Evolutionary conservation across 2,329 filamentous ascomycete species (phyloP).

Genomic region (Furcasterigmium furcatum): DNA sequence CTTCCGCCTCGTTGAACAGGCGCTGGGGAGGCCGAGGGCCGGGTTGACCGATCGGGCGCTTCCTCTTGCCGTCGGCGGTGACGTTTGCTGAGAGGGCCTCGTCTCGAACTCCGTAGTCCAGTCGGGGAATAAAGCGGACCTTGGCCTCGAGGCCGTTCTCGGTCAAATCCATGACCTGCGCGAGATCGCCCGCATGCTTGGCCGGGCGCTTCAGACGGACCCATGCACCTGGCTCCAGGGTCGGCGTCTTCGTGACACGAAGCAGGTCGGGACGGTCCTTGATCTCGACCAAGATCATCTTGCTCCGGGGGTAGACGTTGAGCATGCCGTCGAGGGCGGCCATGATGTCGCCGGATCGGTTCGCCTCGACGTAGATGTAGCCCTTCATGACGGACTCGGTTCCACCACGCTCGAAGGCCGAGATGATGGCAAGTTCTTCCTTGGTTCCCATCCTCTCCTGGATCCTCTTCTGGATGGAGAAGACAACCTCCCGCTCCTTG

Average conservation of each 20-base stretch:
- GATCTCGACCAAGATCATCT: constrained; percentile 85
- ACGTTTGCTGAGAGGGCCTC: constrained; percentile 50
- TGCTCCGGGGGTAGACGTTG: constrained; percentile 85
- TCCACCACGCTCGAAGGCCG: constrained; percentile 85
- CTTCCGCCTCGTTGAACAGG: constrained; percentile 89
- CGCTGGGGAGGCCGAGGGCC: constrained; percentile 79
- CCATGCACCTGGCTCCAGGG: constrained; percentile 83
- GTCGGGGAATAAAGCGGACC: constrained; percentile 81
- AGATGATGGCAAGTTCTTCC: constrained; percentile 79
- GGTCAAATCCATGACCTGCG: constrained; percentile 88
- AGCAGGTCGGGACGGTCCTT: constrained; percentile 98
- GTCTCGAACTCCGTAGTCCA: constrained; percentile 89
- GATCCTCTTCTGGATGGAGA: constrained; percentile 83
- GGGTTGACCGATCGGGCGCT: constrained; percentile 59
- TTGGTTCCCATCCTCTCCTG: constrained; percentile 77
- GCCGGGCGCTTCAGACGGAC: constrained; percentile 79
- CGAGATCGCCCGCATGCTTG: constrained; percentile 85
- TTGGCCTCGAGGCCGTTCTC: constrained; percentile 87
- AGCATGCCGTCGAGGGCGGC: constrained; percentile 78
- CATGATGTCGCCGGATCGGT: constrained; percentile 81
- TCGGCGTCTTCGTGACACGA: constrained; percentile 80
- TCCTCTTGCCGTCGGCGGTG: constrained; percentile 69
- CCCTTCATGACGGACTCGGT: constrained; percentile 82
- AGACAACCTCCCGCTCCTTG: constrained; percentile 90
- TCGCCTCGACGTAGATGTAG: constrained; percentile 92